These are phyloP conservation scores for Ogataea sp. DNA, from an alignment of 805 yeast species.

Conservation along the genomic window DNA sequence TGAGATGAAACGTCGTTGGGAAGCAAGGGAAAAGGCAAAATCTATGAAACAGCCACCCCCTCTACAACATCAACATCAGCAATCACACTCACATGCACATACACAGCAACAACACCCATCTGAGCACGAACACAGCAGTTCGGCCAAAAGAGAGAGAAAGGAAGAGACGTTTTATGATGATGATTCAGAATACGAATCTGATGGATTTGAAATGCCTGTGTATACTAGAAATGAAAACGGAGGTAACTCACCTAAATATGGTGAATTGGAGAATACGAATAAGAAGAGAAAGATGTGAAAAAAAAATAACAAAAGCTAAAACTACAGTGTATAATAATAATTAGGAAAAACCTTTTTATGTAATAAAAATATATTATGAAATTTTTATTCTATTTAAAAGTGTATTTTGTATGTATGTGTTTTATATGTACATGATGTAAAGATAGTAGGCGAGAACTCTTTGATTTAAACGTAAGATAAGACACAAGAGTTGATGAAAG, in stretches of 20 bases:
- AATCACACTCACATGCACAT: conserved; percentile 10
- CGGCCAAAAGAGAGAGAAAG: no score
- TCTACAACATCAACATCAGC: conserved; percentile 8
- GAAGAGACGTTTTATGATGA: conserved; percentile 8
- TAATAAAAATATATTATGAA: neutral
- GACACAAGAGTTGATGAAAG: conserved; percentile 34
- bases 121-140: neutral
- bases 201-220: conserved; percentile 28
- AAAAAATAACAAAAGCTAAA: neutral
- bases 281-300: conserved; percentile 8
- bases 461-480: conserved; percentile 25
- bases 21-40: conserved; percentile 37
- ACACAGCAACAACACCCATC: conserved; percentile 9
- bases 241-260: conserved; percentile 19
- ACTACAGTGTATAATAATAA: neutral
- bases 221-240: conserved; percentile 6
- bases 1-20: conserved; percentile 55
- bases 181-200: conserved; percentile 24
- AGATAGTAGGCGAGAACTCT: no score
- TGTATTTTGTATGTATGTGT: neutral
- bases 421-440: no score
- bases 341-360: neutral
- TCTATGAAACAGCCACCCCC: conserved; percentile 11
- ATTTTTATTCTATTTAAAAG: neutral
- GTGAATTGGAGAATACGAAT: conserved; percentile 11